Conservation (phyloP, 331 rosid species). For the Saraca asoca region DNA sequence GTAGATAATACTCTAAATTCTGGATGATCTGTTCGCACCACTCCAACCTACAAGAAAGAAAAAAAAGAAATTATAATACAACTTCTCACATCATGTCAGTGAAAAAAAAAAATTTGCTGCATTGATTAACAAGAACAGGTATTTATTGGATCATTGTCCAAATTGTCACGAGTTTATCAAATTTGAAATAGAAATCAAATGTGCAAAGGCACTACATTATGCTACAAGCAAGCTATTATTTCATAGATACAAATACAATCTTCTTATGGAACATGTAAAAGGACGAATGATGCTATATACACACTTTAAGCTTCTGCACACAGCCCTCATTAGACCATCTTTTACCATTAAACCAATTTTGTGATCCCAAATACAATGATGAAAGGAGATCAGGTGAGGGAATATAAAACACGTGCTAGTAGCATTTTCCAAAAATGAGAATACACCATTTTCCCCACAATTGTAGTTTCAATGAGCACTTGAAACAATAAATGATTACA, state of each 20-base stretch:
- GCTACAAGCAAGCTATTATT: slow-evolving; percentile 3
- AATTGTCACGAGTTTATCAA: not conserved
- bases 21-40: slow-evolving; percentile 72
- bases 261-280: not conserved
- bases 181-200: not conserved
- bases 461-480: too few species aligned
- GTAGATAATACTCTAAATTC: slow-evolving; percentile 79
- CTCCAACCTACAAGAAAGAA: slow-evolving; percentile 87
- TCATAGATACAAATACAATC: slow-evolving; percentile 2
- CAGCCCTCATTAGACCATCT: not conserved
- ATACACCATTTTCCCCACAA: too few species aligned
- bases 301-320: not conserved
- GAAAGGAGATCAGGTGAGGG: too few species aligned
- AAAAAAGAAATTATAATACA: slow-evolving; percentile 18
- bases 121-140: not conserved
- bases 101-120: too few species aligned
- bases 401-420: too few species aligned
- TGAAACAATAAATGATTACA: too few species aligned
- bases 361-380: too few species aligned
- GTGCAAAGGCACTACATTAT: not conserved
- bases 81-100: slow-evolving; percentile 11
- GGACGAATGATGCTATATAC: not conserved
- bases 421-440: too few species aligned
- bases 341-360: too few species aligned
- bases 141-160: not conserved